Conservation (phyloP, 2,329 filamentous ascomycete genomes). For the Aspergillus sp. region DNA sequence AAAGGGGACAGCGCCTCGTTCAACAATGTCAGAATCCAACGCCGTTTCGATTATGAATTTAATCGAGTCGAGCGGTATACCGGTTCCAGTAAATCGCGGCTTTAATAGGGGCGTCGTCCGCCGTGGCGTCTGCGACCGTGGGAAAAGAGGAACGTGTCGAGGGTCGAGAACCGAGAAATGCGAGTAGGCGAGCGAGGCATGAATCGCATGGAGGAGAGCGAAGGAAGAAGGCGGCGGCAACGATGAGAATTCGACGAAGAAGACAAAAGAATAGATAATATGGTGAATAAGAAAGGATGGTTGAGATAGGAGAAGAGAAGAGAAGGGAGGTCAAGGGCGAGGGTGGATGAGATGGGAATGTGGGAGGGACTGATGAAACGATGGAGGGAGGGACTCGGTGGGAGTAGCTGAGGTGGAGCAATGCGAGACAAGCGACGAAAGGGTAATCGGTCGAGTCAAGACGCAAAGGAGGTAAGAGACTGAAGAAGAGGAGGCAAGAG, state of each 20-base stretch:
- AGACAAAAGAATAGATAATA: constrained; percentile 15
- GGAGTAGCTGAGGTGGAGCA: not conserved
- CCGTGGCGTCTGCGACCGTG: constrained; percentile 27
- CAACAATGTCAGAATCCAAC: not conserved
- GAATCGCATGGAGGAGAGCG: constrained; percentile 25
- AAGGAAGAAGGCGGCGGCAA: constrained; percentile 1
- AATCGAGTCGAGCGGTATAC: not conserved
- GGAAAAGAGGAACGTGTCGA: constrained; percentile 21
- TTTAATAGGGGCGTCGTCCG: constrained; percentile 17
- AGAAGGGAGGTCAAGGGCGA: constrained; percentile 7
- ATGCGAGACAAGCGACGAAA: constrained; percentile 4
- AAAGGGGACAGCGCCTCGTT: not conserved
- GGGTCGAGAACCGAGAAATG: constrained; percentile 20
- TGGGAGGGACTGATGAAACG: not conserved
- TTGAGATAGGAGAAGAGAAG: constrained; percentile 13
- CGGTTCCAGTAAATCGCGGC: not conserved
- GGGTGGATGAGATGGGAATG: constrained; percentile 4
- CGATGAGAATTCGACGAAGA: constrained; percentile 11
- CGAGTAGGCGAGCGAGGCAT: constrained; percentile 19
- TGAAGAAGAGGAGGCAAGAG: constrained; percentile 3
- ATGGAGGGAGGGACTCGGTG: not conserved
- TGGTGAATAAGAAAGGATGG: constrained; percentile 12
- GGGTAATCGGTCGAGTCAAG: constrained; percentile 5
- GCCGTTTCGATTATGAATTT: not conserved
- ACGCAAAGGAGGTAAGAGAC: not conserved